A percentile compares a stretch with the other conserved stretches of the same genome.
Evolutionary conservation across 345 rosid genomes (phyloP).

Genomic region (Camelina laxa): DNA sequence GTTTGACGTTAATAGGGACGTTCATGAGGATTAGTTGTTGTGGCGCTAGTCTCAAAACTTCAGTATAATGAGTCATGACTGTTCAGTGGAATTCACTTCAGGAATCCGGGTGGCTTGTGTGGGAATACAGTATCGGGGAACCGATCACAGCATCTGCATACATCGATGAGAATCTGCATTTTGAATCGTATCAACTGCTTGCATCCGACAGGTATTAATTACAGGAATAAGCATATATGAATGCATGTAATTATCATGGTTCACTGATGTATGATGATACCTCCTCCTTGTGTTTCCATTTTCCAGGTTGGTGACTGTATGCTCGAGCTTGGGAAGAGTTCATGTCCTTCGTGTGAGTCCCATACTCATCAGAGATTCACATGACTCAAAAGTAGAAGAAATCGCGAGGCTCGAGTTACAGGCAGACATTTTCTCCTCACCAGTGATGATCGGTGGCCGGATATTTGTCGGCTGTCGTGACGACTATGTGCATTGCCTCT

Average conservation of each 20-base stretch:
- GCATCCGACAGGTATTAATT: slow-evolving; percentile 61
- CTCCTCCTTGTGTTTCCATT: not conserved
- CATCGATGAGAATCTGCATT: slow-evolving; percentile 76
- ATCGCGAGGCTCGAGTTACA: slow-evolving; percentile 57
- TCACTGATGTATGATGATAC: slow-evolving; percentile 18
- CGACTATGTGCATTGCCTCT: slow-evolving; percentile 73
- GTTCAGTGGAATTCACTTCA: slow-evolving; percentile 43
- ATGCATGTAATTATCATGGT: not conserved
- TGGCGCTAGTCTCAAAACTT: slow-evolving; percentile 26
- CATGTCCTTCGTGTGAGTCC: slow-evolving; percentile 55
- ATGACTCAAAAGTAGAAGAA: slow-evolving; percentile 57
- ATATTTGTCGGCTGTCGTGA: slow-evolving; percentile 93
- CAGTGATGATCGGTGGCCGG: slow-evolving; percentile 88
- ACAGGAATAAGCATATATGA: slow-evolving; percentile 23
- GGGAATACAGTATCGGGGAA: slow-evolving; percentile 68
- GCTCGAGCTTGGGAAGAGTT: slow-evolving; percentile 69
- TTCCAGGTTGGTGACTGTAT: slow-evolving; percentile 79
- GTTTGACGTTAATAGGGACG: slow-evolving; percentile 13
- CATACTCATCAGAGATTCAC: slow-evolving; percentile 34
- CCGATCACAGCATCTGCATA: slow-evolving; percentile 89
- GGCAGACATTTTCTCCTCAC: slow-evolving; percentile 87
- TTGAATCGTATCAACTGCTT: slow-evolving; percentile 47
- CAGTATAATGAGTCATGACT: slow-evolving; percentile 27
- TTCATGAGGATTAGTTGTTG: slow-evolving; percentile 17
- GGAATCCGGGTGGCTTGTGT: slow-evolving; percentile 66